Evolutionary conservation across 805 yeast species (phyloP), one percentile per base, ranked within the genome.

Genomic region (Torulaspora franciscae): DNA sequence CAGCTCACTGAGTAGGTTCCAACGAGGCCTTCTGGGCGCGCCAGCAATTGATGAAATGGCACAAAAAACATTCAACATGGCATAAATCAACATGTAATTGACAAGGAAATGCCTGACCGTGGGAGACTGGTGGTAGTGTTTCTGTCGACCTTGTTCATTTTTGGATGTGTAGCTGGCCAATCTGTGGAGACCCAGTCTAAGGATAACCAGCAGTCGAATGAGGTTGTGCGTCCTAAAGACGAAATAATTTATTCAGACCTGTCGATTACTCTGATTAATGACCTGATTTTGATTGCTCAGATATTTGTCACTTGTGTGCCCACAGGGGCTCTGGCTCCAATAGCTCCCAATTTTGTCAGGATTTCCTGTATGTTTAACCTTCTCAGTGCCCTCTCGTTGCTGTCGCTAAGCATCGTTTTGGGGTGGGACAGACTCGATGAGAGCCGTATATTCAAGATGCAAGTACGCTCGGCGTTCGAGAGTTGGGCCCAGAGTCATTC

Each of bases 401-500:
- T 48, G 17, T 42, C 48, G 7, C 27, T 48, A 29, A 48, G 45
- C 23, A 30, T 48, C 19, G 38, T 48, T 6, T 24, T 40, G 24
- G 51, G 51, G 6, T 48, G 51, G 51, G 51, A 48, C 24, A 41
- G 42, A 28, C 17, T 48, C 26, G 48, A 48, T 35, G 51, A 48
- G 15, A 44, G 48, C 17, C 39, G 48, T 17, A 35, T 42, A 7
- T 48, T 48, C 32, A 48, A 48, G 29, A 29, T 39, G 25, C 43
- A 45, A 23, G 39, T 44, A 34, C 43, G 46, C 23, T 27, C 28
- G 11, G 26, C 37, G 3, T 48, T 48, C 26, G 47, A 48, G n/a
- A 25, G 30, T 22, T 48, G 51, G 51, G 51, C 51, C 14, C 43
- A 42, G 32, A 30, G 37, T 6, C 37, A 48, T 35, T 39, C 43